Evolutionary conservation across 2,329 filamentous ascomycete species (phyloP), one percentile per base, ranked within the genome.

Genomic region (Ramichloridium luteum): DNA sequence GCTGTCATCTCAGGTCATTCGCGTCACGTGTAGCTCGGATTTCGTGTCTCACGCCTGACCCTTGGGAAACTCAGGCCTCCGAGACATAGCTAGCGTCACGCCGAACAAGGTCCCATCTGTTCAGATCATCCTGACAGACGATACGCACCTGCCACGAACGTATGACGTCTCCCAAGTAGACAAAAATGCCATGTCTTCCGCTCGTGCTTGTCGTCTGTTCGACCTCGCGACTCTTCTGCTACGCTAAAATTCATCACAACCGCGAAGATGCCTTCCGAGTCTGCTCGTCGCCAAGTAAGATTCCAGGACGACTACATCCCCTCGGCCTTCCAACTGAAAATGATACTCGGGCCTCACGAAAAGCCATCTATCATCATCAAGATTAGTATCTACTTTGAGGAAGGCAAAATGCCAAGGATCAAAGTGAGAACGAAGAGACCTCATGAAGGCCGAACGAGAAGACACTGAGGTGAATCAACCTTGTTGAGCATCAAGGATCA

Each of bases 301-400:
- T 51, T 52, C 32, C 32, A 34, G 13, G 47, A 51, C 25, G 39
- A 43, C 14, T 46, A 41, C 35, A 27, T 37, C 14, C 49, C 49
- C 9, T 48, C 44, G 1, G 31, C 43, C 8, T 37, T 53, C 9
- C 37, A 37, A 1, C 35, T 53, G 4, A 41, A 43, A 9, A 37
- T 53, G 26, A 50, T 44, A 25, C 36, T 51, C 6, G 50, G 50
- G 2, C 48, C 50, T 1, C 22, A 34, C 13, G 36, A 41, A 5
- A 28, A 36, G n/a, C 47, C 49, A 5, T 46, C 47, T 3, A 37
- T 41, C 16, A 35, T 51, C 13, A 33, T 53, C 11, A 50, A 49
- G 38, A 51, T 53, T 34, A 48, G 43, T 14, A 40, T 53, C 3
- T 33, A 39, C 11, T 53, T 53, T 26, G 43, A 47, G 20, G 35